Evolutionary conservation across 2,329 filamentous ascomycete species (phyloP).

Genomic region (Aspergillus quadricinctus): DNA sequence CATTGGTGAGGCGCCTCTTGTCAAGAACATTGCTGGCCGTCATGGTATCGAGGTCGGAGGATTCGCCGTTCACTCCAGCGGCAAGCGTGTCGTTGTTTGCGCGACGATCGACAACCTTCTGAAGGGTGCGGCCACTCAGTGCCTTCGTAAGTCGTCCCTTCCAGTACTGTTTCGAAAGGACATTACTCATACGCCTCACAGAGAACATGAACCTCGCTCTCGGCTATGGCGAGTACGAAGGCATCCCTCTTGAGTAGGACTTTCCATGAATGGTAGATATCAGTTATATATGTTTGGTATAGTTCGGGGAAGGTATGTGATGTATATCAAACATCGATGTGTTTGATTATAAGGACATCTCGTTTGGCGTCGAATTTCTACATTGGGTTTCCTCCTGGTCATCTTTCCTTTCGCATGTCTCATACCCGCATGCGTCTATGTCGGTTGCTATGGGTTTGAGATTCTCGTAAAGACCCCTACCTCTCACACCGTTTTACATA

Average conservation of each 20-base stretch:
- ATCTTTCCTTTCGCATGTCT: conserved; percentile 15
- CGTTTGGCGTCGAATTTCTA: conserved; percentile 1
- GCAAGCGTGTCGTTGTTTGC: conserved; percentile 90
- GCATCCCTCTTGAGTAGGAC: conserved; percentile 62
- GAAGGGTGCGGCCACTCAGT: conserved; percentile 91
- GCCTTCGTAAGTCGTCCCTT: conserved; percentile 64
- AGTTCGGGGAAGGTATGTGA: conserved; percentile 14
- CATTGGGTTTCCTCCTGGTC: conserved; percentile 7
- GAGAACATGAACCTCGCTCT: conserved; percentile 94
- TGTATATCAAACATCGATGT: conserved; percentile 8
- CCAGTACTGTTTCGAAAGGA: not conserved
- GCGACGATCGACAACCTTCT: conserved; percentile 90
- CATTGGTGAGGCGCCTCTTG: conserved; percentile 77
- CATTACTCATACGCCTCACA: conserved; percentile 28
- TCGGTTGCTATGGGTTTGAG: conserved; percentile 24
- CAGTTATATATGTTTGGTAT: conserved; percentile 15
- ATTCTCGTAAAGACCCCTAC: conserved; percentile 14
- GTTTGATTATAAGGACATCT: conserved; percentile 11
- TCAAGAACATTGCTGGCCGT: conserved; percentile 78
- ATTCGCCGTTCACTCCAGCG: conserved; percentile 85
- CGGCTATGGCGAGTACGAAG: conserved; percentile 83
- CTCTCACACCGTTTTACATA: conserved; percentile 19
- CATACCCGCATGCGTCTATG: conserved; percentile 27
- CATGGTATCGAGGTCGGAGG: conserved; percentile 92
- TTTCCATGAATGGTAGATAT: conserved; percentile 8